Base-by-base conservation (phyloP, 1,284 basidiomycete species). In the Flammula alnicola region DNA sequence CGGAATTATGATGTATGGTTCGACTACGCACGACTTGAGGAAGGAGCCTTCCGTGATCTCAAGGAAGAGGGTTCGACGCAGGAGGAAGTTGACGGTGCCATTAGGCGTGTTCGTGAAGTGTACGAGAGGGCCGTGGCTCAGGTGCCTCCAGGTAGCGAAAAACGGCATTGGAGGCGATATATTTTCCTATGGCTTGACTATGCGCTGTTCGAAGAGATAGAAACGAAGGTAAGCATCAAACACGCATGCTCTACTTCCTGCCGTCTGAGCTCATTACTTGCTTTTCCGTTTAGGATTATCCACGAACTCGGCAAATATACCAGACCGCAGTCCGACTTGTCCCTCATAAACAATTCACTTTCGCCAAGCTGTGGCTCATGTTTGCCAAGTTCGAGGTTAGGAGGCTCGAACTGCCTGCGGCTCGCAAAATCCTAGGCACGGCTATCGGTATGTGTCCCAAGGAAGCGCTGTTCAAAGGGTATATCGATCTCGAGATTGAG, bases 1-100 rank as follows among this genome's bases (percentile, higher is more conserved):
- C 84, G 87, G 29, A 97, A 98, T 68, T 99, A 98, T 63, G 96
- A 99, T 68, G 90, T 91, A 1, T 99, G 97, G 97, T 98, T 98
- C 66, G 97, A 98, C 63, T 97, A 97, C 62, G 83, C 93, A 9
- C 81, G 95, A 3, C 70, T 99, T 14, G 96, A 99, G 67, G 97
- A 99, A 68, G 91, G 88, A 32, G 91, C 94, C 0, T 83, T 86
- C 59, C 76, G 81, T 20, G 84, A 92, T 46, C 73, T 91, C 31
- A 80, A 77, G 60, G 88, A 91, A 33, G 93, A 95, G 56, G 92
- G 88, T 6, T 78, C 77, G 3, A 83, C 84, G 0, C 63, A 77
- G 7, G 87, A 86, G 44, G 88, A 90, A 60, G 74, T 84, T 44
- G 78, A 86, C 43, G 69, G 74, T 27, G 79, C 84, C 2, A 60